These are phyloP conservation scores for Erysimum pusillum DNA, from an alignment of 441 rosid genomes.

Conservation along the genomic window DNA sequence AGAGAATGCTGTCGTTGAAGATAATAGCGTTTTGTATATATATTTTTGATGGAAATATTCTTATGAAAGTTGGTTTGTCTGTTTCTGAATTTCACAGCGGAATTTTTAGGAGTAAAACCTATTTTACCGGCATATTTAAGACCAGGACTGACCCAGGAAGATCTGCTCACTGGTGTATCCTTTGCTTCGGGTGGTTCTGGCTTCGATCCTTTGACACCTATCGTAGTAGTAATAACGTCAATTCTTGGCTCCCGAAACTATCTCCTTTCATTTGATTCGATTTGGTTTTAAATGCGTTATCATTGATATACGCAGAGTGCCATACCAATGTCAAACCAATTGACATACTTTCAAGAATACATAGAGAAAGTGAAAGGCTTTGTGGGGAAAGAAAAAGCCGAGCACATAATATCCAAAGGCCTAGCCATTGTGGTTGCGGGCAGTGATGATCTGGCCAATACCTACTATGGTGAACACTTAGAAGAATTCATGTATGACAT, in stretches of 20 bases:
- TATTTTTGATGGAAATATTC: not conserved
- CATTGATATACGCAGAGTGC: slow-evolving; percentile 57
- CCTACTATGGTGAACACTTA: slow-evolving; percentile 51
- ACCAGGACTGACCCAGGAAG: slow-evolving; percentile 48
- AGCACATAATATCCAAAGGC: slow-evolving; percentile 53
- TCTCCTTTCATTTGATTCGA: slow-evolving; percentile 16
- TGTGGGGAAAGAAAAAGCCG: slow-evolving; percentile 59
- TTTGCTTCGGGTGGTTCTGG: slow-evolving; percentile 65
- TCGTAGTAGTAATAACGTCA: slow-evolving; percentile 44
- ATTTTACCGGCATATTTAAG: slow-evolving; percentile 49
- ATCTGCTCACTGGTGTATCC: slow-evolving; percentile 57
- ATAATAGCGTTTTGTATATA: not conserved
- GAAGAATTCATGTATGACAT: slow-evolving; percentile 49
- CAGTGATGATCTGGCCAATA: slow-evolving; percentile 68
- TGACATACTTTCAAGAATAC: slow-evolving; percentile 64
- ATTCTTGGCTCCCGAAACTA: not conserved
- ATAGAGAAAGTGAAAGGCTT: slow-evolving; percentile 51
- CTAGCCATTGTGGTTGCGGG: slow-evolving; percentile 58
- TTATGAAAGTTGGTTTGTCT: not conserved
- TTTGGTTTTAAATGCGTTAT: not conserved
- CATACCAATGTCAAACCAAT: slow-evolving; percentile 62
- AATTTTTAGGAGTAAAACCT: slow-evolving; percentile 48
- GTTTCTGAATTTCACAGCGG: slow-evolving; percentile 43
- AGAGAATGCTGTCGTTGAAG: not conserved
- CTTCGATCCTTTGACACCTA: slow-evolving; percentile 56